A percentile compares a stretch with the other conserved stretches of the same genome.
phyloP scores from a whole-genome alignment of 441 rosid species.

The Raphanus hybrid region DNA sequence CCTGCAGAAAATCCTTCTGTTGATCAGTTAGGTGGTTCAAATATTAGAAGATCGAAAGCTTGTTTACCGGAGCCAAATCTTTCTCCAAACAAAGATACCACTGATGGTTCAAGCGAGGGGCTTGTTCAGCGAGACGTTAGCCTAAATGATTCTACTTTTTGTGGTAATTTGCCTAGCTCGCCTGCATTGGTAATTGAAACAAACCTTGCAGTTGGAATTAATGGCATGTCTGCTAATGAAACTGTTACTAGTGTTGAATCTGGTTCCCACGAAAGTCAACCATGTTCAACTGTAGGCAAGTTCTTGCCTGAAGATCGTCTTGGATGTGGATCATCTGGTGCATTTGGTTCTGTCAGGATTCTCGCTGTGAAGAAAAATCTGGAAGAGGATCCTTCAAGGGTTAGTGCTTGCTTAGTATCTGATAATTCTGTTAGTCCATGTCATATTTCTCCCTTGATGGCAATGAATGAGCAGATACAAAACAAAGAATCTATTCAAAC shows the following conservation, averaged over 20 bases:
- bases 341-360: slow-evolving; percentile 43
- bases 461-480: slow-evolving; percentile 42
- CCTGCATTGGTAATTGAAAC: slow-evolving; percentile 39
- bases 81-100: slow-evolving; percentile 36
- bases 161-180: slow-evolving; percentile 45
- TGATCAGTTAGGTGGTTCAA: slow-evolving; percentile 39
- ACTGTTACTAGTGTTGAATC: slow-evolving; percentile 35
- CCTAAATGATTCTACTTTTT: slow-evolving; percentile 42
- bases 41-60: slow-evolving; percentile 35
- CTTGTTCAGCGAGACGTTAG: slow-evolving; percentile 45
- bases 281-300: slow-evolving; percentile 23
- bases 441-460: slow-evolving; percentile 39
- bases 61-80: slow-evolving; percentile 39
- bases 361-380: slow-evolving; percentile 42
- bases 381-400: slow-evolving; percentile 35
- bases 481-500: slow-evolving; percentile 41
- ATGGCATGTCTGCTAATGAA: slow-evolving; percentile 37
- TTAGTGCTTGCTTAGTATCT: slow-evolving; percentile 43
- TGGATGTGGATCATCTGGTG: slow-evolving; percentile 45
- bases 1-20: slow-evolving; percentile 44
- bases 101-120: slow-evolving; percentile 34
- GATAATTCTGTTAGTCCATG: slow-evolving; percentile 42
- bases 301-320: slow-evolving; percentile 25
- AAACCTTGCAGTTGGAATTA: slow-evolving; percentile 40
- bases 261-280: slow-evolving; percentile 35